These are phyloP conservation scores for Hortiboletus flavorubellus DNA, from an alignment of 768 basidiomycete genomes.

Conservation along the genomic window DNA sequence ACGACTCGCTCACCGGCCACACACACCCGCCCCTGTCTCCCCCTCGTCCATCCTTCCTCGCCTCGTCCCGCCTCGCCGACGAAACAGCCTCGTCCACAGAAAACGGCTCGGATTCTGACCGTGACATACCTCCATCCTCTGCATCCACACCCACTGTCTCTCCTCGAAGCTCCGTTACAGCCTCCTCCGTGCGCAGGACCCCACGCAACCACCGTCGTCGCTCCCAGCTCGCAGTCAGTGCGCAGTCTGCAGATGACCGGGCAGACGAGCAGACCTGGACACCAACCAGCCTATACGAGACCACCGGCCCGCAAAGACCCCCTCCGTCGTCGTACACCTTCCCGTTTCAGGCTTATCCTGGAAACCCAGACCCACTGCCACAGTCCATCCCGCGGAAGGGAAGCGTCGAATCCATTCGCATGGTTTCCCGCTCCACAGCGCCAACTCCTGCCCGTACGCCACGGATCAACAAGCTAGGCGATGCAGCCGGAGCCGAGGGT, in stretches of 20 bases:
- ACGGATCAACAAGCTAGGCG: constrained; percentile 18
- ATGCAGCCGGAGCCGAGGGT: constrained; percentile 16
- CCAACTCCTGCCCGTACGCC: constrained; percentile 10
- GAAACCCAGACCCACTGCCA: constrained; percentile 61
- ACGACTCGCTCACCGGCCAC: constrained; percentile 22
- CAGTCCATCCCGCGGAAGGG: constrained; percentile 41
- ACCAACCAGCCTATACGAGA: constrained; percentile 13
- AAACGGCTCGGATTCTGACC: constrained; percentile 30
- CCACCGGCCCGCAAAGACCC: constrained; percentile 12
- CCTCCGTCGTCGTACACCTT: constrained; percentile 42
- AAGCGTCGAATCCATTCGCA: constrained; percentile 40
- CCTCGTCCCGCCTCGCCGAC: constrained; percentile 15
- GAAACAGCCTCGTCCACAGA: constrained; percentile 26
- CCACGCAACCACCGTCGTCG: constrained; percentile 24
- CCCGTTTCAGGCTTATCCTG: constrained; percentile 62
- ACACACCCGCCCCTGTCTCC: constrained; percentile 24
- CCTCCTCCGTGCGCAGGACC: constrained; percentile 15
- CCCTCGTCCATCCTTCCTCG: constrained; percentile 39
- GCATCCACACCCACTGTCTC: constrained; percentile 14
- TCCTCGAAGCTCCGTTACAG: constrained; percentile 13
- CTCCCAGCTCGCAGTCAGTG: constrained; percentile 25
- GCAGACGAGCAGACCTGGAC: constrained; percentile 17
- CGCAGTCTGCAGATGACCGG: background rate
- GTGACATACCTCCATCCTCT: constrained; percentile 20
- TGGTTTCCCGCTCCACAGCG: constrained; percentile 23